These are phyloP conservation scores for Termitomyces eurrhizus DNA, from an alignment of 768 basidiomycete species.

Conservation along the genomic window DNA sequence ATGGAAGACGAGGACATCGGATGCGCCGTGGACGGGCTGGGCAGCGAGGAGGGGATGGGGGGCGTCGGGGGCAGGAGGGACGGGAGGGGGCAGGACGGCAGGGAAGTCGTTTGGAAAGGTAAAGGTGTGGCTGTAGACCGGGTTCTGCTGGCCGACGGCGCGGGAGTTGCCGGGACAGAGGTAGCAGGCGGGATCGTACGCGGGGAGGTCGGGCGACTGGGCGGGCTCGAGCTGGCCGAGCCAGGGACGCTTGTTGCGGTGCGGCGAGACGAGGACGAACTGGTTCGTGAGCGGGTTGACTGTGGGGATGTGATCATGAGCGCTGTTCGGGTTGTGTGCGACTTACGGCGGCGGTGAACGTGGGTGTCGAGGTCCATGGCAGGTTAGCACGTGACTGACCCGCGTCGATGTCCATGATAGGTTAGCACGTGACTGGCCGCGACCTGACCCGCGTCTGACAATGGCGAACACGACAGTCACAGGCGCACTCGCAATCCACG, in stretches of 20 bases:
- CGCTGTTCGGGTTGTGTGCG: not conserved
- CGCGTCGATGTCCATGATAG: conserved; percentile 45
- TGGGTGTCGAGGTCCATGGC: conserved; percentile 47
- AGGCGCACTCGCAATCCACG: conserved; percentile 89
- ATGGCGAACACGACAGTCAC: conserved; percentile 95
- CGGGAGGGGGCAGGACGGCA: conserved; percentile 65
- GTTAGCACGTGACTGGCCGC: conserved; percentile 20
- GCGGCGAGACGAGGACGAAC: conserved; percentile 82
- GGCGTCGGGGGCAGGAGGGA: conserved; percentile 45
- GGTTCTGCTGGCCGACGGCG: conserved; percentile 68
- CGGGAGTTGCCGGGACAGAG: conserved; percentile 85
- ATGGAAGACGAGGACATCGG: conserved; percentile 86
- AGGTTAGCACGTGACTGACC: too few relatives aligned
- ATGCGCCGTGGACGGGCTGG: conserved; percentile 75
- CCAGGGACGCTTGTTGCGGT: conserved; percentile 91
- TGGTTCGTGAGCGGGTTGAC: conserved; percentile 80
- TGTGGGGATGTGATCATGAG: conserved; percentile 23
- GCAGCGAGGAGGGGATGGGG: conserved; percentile 59
- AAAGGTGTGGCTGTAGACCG: conserved; percentile 60
- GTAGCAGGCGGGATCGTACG: conserved; percentile 74
- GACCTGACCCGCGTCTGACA: conserved; percentile 25
- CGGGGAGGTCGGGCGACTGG: conserved; percentile 45
- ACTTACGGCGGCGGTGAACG: conserved; percentile 69
- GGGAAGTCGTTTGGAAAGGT: conserved; percentile 83
- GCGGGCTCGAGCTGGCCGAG: conserved; percentile 78